These are phyloP conservation scores for Exophiala lecanii-corni DNA, from an alignment of 2,329 filamentous ascomycete species.

Conservation along the genomic window DNA sequence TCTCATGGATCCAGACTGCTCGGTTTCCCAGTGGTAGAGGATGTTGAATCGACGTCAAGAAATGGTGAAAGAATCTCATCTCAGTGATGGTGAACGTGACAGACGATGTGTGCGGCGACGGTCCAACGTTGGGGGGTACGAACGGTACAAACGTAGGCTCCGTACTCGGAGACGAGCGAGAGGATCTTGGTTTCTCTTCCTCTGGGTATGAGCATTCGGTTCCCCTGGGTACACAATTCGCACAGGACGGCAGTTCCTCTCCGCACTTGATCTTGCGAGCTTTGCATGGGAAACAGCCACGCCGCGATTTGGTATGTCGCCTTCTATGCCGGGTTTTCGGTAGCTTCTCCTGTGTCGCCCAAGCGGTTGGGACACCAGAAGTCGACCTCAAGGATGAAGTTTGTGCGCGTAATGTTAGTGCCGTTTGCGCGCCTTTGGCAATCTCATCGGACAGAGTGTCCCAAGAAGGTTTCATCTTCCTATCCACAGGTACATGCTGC, in stretches of 20 bases:
- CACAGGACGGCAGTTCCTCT: conserved; percentile 5
- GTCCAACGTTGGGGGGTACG: not conserved
- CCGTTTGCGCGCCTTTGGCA: too few species aligned
- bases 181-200: not conserved
- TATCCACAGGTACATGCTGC: too few species aligned
- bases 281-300: conserved; percentile 31
- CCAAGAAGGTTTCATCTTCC: too few species aligned
- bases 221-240: conserved; percentile 32
- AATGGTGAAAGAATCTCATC: conserved; percentile 49
- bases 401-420: too few species aligned
- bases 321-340: conserved; percentile 7
- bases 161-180: not conserved
- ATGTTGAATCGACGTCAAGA: conserved; percentile 45
- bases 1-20: conserved; percentile 60
- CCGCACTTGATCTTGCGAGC: conserved; percentile 3
- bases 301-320: conserved; percentile 36
- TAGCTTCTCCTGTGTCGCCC: not conserved
- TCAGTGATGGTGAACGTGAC: conserved; percentile 32
- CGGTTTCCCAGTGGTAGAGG: conserved; percentile 62
- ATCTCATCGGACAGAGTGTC: too few species aligned
- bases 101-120: not conserved
- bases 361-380: too few species aligned
- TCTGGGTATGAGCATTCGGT: conserved; percentile 30
- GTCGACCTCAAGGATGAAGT: too few species aligned
- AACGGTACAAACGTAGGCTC: not conserved